Base-by-base conservation (phyloP, 371 early-diverging fungal genomes). In the Saksenaea vasiformis region DNA sequence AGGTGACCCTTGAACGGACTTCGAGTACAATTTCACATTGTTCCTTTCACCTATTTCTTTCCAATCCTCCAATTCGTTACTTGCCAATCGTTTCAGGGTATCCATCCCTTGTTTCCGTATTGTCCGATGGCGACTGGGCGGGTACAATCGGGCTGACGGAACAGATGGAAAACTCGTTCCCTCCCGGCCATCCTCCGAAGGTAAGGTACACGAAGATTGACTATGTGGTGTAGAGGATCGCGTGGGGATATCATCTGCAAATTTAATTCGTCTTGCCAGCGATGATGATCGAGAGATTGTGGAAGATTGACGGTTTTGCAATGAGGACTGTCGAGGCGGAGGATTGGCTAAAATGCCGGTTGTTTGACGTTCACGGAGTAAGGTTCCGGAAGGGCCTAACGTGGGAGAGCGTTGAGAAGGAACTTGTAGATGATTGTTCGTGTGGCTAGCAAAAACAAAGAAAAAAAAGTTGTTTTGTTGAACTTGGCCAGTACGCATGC, bases 1-100 rank as follows among this genome's bases (percentile, higher is more conserved):
- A 3, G 79, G 65, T 9, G 73, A 77, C 10, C 79, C 80, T 27
- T 76, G 70, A 10, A 76, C 67, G 15, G 83, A 54, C 27, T 81
- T 76, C 7, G 74, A 72, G 38, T 85, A 87, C 11, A 79, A 61
- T 55, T 81, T 75, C 28, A 77, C 69, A 5, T 70, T 64, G 13
- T 83, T 79, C 17, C 66, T 71, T 39, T 77, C 78, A 0, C 80
- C 74, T 13, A 72, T 65, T 3, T 69, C 61, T 19, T 71, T 75
- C 87, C 87, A 87, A 10, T 82, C 79, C 2, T 70, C 71, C 41
- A 82, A 56, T 19, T 73, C 70, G 22, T 76, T 72, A 4, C 66
- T 56, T 0, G 76, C 70, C 41, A 80, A 68, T 1, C 68, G 68
- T 37, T 87, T 83, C 15, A 84, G 70, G 44, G 66, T 73, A 0